These are phyloP conservation scores for Raphanus sativus DNA, from an alignment of 345 rosid species.

Conservation along the genomic window DNA sequence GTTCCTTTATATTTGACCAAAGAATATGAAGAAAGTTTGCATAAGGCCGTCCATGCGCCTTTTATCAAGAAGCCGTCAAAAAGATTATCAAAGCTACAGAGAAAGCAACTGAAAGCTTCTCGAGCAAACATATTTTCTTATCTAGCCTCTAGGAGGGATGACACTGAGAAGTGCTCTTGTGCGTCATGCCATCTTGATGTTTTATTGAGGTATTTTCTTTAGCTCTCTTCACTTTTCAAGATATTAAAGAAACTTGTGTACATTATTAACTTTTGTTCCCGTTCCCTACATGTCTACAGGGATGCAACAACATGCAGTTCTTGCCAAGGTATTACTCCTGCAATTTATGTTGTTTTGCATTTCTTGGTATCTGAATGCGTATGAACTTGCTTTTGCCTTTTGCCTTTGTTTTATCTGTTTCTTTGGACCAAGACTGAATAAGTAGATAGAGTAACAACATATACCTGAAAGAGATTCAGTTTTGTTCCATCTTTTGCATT, in stretches of 20 bases:
- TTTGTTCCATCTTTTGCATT: too few relatives aligned
- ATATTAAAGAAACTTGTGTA: slow-evolving; percentile 21
- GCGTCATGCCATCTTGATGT: slow-evolving; percentile 78
- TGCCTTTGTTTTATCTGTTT: too few relatives aligned
- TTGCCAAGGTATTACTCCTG: slow-evolving; percentile 98
- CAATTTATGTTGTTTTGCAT: too few relatives aligned
- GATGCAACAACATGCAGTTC: slow-evolving; percentile 65
- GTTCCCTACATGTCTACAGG: slow-evolving; percentile 50
- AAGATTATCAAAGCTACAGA: slow-evolving; percentile 56
- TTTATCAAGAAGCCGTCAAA: slow-evolving; percentile 39
- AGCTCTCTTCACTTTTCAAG: slow-evolving; percentile 5
- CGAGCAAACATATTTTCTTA: slow-evolving; percentile 65
- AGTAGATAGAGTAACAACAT: too few relatives aligned
- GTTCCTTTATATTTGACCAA: slow-evolving; percentile 88
- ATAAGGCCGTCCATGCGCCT: slow-evolving; percentile 36
- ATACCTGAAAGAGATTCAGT: too few relatives aligned
- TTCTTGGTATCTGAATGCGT: too few relatives aligned
- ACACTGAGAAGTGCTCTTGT: slow-evolving; percentile 62
- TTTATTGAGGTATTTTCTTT: slow-evolving; percentile 58
- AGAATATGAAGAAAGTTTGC: slow-evolving; percentile 69
- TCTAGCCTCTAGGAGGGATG: slow-evolving; percentile 66
- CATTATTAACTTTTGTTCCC: slow-evolving; percentile 31
- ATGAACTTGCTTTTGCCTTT: too few relatives aligned
- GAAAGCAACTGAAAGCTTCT: slow-evolving; percentile 72
- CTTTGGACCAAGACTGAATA: too few relatives aligned